Conservation (phyloP, 78 protist species). For the Protostelium mycophagum region DNA sequence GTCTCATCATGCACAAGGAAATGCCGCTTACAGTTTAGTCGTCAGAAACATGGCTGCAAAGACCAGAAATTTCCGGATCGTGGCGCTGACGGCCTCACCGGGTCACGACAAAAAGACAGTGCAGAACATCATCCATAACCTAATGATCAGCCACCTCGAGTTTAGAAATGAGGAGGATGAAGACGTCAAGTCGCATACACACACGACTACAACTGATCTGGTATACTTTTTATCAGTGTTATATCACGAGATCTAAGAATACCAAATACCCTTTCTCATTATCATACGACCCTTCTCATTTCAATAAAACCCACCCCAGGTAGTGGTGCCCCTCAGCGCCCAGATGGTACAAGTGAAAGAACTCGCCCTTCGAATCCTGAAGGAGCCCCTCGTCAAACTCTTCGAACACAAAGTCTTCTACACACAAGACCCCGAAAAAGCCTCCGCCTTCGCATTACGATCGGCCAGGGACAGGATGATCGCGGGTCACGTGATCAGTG, state of each 20-base stretch:
- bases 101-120: slow-evolving; percentile 57
- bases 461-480: neutral
- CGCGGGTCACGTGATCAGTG: neutral
- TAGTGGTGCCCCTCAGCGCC: neutral
- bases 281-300: too few relatives aligned
- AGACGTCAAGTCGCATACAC: slow-evolving; percentile 58
- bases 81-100: slow-evolving; percentile 96
- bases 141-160: slow-evolving; percentile 67
- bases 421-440: neutral
- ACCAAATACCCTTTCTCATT: too few relatives aligned
- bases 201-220: slow-evolving; percentile 6
- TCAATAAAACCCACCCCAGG: too few relatives aligned
- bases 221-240: neutral
- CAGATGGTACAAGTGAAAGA: neutral
- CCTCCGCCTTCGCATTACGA: neutral
- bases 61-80: slow-evolving; percentile 65
- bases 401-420: neutral
- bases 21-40: slow-evolving; percentile 64
- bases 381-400: neutral
- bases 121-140: slow-evolving; percentile 70
- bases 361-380: neutral
- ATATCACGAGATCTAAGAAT: too few relatives aligned
- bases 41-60: slow-evolving; percentile 11
- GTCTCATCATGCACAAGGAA: slow-evolving; percentile 81
- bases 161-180: slow-evolving; percentile 40